phyloP scores from a whole-genome alignment of 164 flowering plant species.

The Litsea cubeba region DNA sequence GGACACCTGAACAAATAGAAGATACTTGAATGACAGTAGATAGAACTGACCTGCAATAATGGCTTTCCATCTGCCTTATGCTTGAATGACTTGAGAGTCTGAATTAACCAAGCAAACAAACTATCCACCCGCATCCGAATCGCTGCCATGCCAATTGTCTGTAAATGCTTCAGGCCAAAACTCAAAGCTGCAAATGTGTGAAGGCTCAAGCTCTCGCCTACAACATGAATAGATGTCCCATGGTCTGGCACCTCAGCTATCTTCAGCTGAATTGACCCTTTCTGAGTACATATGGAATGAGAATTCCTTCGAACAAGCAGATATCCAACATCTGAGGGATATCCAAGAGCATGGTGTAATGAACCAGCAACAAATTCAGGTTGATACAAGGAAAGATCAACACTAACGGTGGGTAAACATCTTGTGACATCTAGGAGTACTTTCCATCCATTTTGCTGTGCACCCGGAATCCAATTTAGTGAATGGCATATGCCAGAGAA shows the following conservation, averaged over 20 bases:
- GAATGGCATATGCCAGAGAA: conserved; percentile 8
- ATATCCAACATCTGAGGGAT: conserved; percentile 7
- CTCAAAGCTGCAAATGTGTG: conserved; percentile 11
- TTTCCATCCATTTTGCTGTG: conserved; percentile 14
- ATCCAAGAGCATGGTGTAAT: conserved; percentile 5
- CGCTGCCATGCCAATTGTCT: background rate
- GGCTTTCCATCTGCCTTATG: conserved; percentile 6
- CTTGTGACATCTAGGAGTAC: conserved; percentile 4
- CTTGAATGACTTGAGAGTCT: conserved; percentile 8
- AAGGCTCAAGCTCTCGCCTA: conserved; percentile 3
- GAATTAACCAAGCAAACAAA: conserved; percentile 4
- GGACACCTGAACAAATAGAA: background rate
- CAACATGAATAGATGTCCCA: background rate
- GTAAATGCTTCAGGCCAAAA: conserved; percentile 9
- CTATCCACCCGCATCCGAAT: conserved; percentile 6
- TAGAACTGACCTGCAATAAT: conserved; percentile 8
- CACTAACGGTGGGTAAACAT: background rate
- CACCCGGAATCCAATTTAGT: conserved; percentile 5
- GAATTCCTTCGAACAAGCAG: conserved; percentile 8
- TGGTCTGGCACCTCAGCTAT: conserved; percentile 4
- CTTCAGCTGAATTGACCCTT: background rate
- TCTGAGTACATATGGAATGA: conserved; percentile 7
- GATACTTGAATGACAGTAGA: background rate
- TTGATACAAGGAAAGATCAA: conserved; percentile 12
- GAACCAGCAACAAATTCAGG: conserved; percentile 12